These are phyloP conservation scores for Eucalyptus globulus DNA, from an alignment of 345 rosid species.

Conservation along the genomic window DNA sequence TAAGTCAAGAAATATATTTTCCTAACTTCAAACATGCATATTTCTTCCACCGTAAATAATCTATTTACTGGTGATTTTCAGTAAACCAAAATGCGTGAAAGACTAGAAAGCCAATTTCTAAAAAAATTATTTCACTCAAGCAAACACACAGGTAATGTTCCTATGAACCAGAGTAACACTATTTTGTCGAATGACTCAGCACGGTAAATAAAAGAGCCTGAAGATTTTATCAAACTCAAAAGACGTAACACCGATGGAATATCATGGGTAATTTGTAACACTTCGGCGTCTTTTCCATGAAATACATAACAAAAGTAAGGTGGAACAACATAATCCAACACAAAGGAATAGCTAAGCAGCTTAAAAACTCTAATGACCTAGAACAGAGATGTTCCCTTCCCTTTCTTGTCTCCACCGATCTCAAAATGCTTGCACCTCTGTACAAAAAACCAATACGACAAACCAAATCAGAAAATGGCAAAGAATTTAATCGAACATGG, in stretches of 20 bases:
- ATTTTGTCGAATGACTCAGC: not conserved
- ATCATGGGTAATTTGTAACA: not conserved
- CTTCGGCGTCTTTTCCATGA: not conserved
- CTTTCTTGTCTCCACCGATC: conserved; percentile 71
- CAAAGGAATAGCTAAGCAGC: not conserved
- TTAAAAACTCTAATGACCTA: not conserved
- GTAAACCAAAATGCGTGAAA: not conserved
- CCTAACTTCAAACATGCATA: not conserved
- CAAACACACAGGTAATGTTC: not conserved
- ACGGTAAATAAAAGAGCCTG: not conserved
- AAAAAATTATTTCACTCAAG: not conserved
- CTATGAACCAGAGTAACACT: not conserved
- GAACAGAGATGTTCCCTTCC: conserved; percentile 59
- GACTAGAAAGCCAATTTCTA: not conserved
- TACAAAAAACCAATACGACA: not conserved
- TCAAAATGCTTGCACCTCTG: conserved; percentile 78
- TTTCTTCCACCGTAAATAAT: not conserved
- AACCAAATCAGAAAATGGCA: not conserved
- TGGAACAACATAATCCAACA: not conserved
- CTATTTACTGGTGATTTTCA: not conserved
- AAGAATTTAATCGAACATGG: not conserved
- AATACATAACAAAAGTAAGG: not conserved
- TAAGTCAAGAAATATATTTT: not conserved
- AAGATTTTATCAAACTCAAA: not conserved
- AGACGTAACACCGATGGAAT: not conserved